A percentile compares a stretch with the other conserved stretches of the same genome.
Conservation (phyloP, 2,329 filamentous ascomycete genomes). For the Byssochlamys sp. region DNA sequence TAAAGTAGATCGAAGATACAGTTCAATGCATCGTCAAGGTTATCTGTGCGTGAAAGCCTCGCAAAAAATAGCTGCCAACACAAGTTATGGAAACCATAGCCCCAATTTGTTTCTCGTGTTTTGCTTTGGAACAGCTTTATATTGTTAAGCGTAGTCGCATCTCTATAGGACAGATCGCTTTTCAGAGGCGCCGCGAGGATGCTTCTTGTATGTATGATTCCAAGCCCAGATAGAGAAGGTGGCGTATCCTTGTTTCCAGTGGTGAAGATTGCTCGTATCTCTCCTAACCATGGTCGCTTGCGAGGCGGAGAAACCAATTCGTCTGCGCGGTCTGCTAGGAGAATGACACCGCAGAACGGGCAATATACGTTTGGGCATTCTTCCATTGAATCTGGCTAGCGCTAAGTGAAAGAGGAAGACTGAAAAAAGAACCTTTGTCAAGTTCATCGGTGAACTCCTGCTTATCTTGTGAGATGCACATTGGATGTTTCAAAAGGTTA, state of each 20-base stretch:
- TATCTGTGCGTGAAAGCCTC: neutral
- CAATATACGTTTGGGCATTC: slow-evolving; percentile 3
- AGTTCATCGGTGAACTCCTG: no score
- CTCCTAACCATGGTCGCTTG: slow-evolving; percentile 6
- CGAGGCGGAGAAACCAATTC: neutral
- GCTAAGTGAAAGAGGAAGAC: no score
- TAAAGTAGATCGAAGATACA: slow-evolving; percentile 7
- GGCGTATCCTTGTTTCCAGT: neutral
- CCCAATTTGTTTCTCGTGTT: neutral
- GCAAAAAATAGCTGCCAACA: slow-evolving; percentile 10
- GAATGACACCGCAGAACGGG: slow-evolving; percentile 6
- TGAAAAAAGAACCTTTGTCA: no score
- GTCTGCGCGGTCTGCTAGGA: slow-evolving; percentile 2
- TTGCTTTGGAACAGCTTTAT: neutral
- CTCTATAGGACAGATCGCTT: neutral
- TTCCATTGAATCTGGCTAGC: no score
- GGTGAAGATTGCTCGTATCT: slow-evolving; percentile 5
- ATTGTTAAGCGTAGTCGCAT: neutral
- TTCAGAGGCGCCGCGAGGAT: neutral
- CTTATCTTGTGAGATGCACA: no score
- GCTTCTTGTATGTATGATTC: neutral
- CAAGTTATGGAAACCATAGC: slow-evolving; percentile 6
- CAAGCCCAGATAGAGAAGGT: slow-evolving; percentile 3
- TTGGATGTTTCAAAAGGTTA: no score
- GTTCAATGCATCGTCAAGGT: neutral